Evolutionary conservation across 2,329 filamentous ascomycete genomes (phyloP), one percentile per base, ranked within the genome.

Genomic region (Penicillium sp.): DNA sequence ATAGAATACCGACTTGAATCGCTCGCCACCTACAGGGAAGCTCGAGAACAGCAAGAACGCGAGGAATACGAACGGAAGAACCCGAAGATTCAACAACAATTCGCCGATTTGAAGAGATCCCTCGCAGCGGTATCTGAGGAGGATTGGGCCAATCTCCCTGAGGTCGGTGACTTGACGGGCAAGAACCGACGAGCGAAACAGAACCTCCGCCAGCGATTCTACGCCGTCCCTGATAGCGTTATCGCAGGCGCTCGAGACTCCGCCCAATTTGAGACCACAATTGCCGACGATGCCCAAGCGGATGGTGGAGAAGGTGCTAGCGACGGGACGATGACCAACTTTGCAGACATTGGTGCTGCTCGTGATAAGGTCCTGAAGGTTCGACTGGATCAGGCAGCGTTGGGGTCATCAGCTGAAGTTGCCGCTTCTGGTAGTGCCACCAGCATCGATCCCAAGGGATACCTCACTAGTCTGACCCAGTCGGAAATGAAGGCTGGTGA

Each of bases 61-160:
- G 92, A 96, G 73, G 93, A 98, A 71, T 96, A 96, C 83, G 94
- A 99, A 80, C 88, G 89, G 68, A 94, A 96, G 75, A 98, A 99
- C 74, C 95, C 95, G 14, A 99, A 98, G 78, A 97, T 99, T 54
- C 91, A 96, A 73, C 91, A 97, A 67, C 95, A 99, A 76, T 99
- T 99, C 75, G 92, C 93, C 73, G 95, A 98, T 69, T 80, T 98
- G 53, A 99, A 99, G 78, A 87, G 96, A 70, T 92, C 91, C 5
- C 84, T 99, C 39, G 89, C 90, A 41, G 90, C 88, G 6, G 90
- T 99, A 31, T 90, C 91, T 44, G 94, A 98, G 73, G 94, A 99
- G 62, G 93, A 99, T 69, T 99, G 95, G 95, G 92, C 92, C 40
- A 96, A 88, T 69, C 82, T 99, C 41, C 96, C 95, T 5, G 96